Evolutionary conservation across 2,329 filamentous ascomycete genomes (phyloP), one percentile per base, ranked within the genome.

Genomic region (Leptographium flavum): DNA sequence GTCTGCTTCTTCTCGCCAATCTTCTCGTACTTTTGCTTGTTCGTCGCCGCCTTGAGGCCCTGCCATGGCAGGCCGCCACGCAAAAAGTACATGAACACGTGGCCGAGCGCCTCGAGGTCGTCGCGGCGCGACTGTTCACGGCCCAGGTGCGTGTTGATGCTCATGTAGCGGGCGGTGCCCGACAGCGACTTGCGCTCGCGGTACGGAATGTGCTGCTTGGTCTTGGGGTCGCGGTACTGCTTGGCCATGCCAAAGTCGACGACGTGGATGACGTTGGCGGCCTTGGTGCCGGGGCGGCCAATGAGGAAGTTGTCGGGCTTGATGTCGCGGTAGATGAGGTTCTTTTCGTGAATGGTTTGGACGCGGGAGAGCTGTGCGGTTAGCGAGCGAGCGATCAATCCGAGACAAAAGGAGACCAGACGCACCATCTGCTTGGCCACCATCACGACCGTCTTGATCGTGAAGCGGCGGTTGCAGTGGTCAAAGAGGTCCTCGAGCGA

Each of bases 1-100:
- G 90, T 95, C 69, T 96, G 92, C 72, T 98, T 98, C 82, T 98
- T 96, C 73, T 98, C 90, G 39, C 92, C 92, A 65, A 98, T 98
- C 75, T 96, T 96, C 69, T 98, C 92, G 62, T 98, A 98, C 69
- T 98, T 98, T 63, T 98, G 92, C 77, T 98, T 82, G 64, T 83
- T 83, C 39, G 79, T 83, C 27, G 78, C 79, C 60, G 79, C 79
- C 67, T 83, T 83, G 51, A 84, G 67, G 10, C 79, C 79, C 59
- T 83, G 79, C 79, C 79, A 83, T 40, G 80, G 79, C 45, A 83
- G 68, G 8, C 76, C 77, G 39, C 80, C 80, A n/a, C 79, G 71
- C 38, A 83, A 63, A 62, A 84, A 83, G 63, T 84, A 84, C 70
- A 84, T 78, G 61, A 83, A 83, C 35, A 84, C 79, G 58, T 84